Percentiles rank a stretch among this genome's conserved stretches.
Conservation (phyloP, 176 grass and related monocot genomes). For the Carex myosuroides region DNA sequence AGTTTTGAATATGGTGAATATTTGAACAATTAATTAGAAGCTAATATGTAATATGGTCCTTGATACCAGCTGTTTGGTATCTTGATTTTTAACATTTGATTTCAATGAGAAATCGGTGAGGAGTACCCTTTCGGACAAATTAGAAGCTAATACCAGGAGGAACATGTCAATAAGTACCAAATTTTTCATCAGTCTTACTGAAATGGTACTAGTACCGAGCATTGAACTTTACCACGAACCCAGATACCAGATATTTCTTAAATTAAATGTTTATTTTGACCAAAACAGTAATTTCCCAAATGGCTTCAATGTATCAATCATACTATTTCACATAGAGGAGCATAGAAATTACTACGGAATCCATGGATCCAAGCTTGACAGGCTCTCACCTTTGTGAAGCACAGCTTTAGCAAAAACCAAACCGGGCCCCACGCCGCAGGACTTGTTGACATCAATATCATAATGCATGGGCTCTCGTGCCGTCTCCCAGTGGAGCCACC, state of each 20-base stretch:
- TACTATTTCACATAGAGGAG: neutral
- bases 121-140: neutral
- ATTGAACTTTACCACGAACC: neutral
- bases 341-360: neutral
- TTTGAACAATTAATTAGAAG: neutral
- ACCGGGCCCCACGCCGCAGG: conserved; percentile 80
- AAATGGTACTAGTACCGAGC: neutral
- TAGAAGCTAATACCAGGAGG: neutral
- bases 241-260: neutral
- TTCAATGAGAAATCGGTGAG: no score
- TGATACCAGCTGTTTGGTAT: no score
- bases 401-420: conserved; percentile 67
- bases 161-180: neutral
- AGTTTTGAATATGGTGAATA: neutral
- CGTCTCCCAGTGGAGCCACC: conserved; percentile 41
- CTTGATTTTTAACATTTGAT: no score
- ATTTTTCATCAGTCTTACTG: neutral
- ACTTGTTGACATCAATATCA: conserved; percentile 75
- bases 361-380: neutral
- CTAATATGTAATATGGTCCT: neutral
- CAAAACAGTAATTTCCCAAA: neutral
- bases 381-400: conserved; percentile 16
- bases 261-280: neutral
- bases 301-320: neutral
- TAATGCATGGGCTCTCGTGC: conserved; percentile 70